Percentiles rank a stretch among this genome's conserved stretches.
Evolutionary conservation across 345 rosid species (phyloP).

Genomic region (Camelina sativa): DNA sequence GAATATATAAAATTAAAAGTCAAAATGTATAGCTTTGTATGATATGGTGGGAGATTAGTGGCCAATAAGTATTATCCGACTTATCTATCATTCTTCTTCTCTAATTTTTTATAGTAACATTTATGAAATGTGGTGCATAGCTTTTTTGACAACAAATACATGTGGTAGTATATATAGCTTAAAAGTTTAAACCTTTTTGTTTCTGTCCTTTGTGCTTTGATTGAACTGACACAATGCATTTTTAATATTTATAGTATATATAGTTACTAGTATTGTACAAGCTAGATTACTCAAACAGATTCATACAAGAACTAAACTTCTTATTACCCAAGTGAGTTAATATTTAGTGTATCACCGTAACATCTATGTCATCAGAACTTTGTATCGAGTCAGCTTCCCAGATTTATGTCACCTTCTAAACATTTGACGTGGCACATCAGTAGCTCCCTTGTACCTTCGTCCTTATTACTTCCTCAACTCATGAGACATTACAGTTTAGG

Average conservation of each 20-base stretch:
- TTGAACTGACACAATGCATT: background rate
- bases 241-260: background rate
- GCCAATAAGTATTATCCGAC: constrained; percentile 34
- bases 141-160: background rate
- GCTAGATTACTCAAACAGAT: no score
- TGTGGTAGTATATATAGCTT: background rate
- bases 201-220: constrained; percentile 29
- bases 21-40: constrained; percentile 27
- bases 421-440: no score
- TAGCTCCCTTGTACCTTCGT: no score
- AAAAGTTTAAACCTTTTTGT: constrained; percentile 4
- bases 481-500: no score
- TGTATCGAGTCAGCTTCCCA: no score
- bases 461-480: no score
- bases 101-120: background rate
- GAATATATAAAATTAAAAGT: constrained; percentile 20
- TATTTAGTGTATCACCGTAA: no score
- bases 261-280: background rate
- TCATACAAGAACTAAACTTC: no score
- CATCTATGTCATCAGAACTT: no score
- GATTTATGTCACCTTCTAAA: no score
- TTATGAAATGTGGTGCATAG: constrained; percentile 16
- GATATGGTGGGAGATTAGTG: constrained; percentile 37
- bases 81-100: background rate
- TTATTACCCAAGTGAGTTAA: no score